These are phyloP conservation scores for Zygosaccharomyces kombuchaensis DNA, from an alignment of 805 yeast genomes.

Conservation along the genomic window DNA sequence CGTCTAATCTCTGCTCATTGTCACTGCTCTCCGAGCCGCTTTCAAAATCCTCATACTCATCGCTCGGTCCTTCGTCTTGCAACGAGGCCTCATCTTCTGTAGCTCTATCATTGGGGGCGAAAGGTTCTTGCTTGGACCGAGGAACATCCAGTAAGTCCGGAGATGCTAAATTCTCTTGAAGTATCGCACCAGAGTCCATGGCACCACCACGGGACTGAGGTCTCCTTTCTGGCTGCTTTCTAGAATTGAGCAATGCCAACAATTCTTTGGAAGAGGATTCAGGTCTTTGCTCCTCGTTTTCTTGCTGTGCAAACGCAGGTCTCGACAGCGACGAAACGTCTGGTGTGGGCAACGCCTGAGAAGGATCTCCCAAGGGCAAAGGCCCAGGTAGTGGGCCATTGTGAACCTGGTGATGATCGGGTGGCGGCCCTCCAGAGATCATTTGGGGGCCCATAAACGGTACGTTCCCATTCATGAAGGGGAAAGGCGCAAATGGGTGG, in stretches of 20 bases:
- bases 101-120: neutral
- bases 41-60: slow-evolving; percentile 24
- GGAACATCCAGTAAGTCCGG: slow-evolving; percentile 19
- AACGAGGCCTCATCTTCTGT: slow-evolving; percentile 6
- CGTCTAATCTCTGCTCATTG: slow-evolving; percentile 11
- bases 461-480: slow-evolving; percentile 24
- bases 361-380: slow-evolving; percentile 16
- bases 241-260: slow-evolving; percentile 13
- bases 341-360: slow-evolving; percentile 30
- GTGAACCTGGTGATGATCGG: slow-evolving; percentile 6
- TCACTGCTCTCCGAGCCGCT: slow-evolving; percentile 16
- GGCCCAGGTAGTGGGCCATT: slow-evolving; percentile 5
- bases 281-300: neutral
- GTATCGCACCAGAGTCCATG: neutral
- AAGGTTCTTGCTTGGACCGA: neutral
- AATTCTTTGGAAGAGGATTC: slow-evolving; percentile 11
- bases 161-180: slow-evolving; percentile 12
- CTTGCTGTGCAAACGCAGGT: slow-evolving; percentile 32
- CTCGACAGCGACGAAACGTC: slow-evolving; percentile 39
- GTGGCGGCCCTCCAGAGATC: slow-evolving; percentile 9
- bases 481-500: slow-evolving; percentile 36
- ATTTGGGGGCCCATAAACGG: slow-evolving; percentile 11
- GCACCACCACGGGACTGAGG: neutral
- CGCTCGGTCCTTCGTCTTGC: slow-evolving; percentile 7
- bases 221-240: slow-evolving; percentile 1